A percentile compares a stretch with the other conserved stretches of the same genome.
phyloP scores from a whole-genome alignment of 352 stramenopile species.

The Phytopythium vexans region DNA sequence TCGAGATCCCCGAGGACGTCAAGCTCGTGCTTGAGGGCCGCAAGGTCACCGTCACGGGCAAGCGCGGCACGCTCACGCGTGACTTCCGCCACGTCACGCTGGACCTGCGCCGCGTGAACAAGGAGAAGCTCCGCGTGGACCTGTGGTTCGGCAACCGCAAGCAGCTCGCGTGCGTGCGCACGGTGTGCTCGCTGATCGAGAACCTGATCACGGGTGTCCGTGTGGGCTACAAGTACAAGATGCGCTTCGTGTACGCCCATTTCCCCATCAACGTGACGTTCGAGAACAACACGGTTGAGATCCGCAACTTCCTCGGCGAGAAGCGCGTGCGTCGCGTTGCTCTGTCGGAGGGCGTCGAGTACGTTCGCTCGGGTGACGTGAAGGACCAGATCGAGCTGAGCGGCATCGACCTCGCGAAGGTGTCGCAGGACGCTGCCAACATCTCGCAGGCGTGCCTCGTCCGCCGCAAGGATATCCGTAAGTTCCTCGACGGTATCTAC shows the following conservation, averaged over 20 bases:
- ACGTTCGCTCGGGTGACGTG: conserved; percentile 94
- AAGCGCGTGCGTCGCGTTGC: conserved; percentile 96
- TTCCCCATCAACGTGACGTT: conserved; percentile 99
- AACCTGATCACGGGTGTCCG: conserved; percentile 99
- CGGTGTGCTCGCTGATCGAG: conserved; percentile 98
- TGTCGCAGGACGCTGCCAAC: conserved; percentile 91
- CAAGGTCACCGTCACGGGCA: conserved; percentile 95
- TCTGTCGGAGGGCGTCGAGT: conserved; percentile 92
- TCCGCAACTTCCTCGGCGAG: conserved; percentile 99
- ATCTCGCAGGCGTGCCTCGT: conserved; percentile 85
- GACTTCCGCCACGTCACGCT: conserved; percentile 98
- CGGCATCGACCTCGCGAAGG: conserved; percentile 97
- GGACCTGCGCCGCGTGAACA: conserved; percentile 92
- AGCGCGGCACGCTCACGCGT: conserved; percentile 92
- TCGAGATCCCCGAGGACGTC: conserved; percentile 94
- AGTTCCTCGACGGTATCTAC: conserved; percentile 99
- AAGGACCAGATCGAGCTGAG: conserved; percentile 99
- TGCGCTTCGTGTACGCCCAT: conserved; percentile 99
- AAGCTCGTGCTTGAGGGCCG: conserved; percentile 93
- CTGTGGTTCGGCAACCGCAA: conserved; percentile 99
- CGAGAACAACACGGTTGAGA: conserved; percentile 93
- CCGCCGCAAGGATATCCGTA: conserved; percentile 96
- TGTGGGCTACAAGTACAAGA: conserved; percentile 99
- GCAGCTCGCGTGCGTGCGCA: conserved; percentile 97
- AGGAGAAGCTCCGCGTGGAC: conserved; percentile 94